Evolutionary conservation across 805 yeast species (phyloP).

Genomic region (Kuraishia molischiana): DNA sequence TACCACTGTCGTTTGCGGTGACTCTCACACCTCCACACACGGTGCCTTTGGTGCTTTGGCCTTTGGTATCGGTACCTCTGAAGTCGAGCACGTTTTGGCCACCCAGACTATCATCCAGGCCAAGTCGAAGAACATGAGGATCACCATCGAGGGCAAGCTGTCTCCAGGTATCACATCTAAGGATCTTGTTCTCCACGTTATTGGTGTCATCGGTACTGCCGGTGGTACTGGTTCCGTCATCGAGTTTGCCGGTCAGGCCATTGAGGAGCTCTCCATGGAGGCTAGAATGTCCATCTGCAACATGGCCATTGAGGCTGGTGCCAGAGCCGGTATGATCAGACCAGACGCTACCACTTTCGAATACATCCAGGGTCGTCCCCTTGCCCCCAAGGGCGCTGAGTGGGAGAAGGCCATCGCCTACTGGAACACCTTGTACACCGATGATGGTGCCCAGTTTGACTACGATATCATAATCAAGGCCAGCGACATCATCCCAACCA

Average conservation of each 20-base stretch:
- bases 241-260: conserved; percentile 95
- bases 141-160: conserved; percentile 75
- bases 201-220: conserved; percentile 96
- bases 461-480: conserved; percentile 74
- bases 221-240: conserved; percentile 98
- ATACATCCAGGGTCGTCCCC: conserved; percentile 87
- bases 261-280: conserved; percentile 85
- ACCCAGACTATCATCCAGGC: conserved; percentile 94
- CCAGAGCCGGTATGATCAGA: conserved; percentile 98
- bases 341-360: conserved; percentile 88
- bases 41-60: conserved; percentile 98
- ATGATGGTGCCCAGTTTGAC: conserved; percentile 86
- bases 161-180: conserved; percentile 89
- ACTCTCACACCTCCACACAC: conserved; percentile 96
- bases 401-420: conserved; percentile 91
- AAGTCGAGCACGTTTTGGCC: conserved; percentile 97
- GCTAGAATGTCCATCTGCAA: conserved; percentile 99
- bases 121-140: conserved; percentile 93
- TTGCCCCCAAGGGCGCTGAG: conserved; percentile 88
- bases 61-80: conserved; percentile 98
- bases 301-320: conserved; percentile 99
- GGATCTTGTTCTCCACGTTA: conserved; percentile 89
- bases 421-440: conserved; percentile 85
- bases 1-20: conserved; percentile 98
- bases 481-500: conserved; percentile 84